phyloP scores from a whole-genome alignment of 2,329 filamentous ascomycete genomes.

The Botryosphaeria agaves region DNA sequence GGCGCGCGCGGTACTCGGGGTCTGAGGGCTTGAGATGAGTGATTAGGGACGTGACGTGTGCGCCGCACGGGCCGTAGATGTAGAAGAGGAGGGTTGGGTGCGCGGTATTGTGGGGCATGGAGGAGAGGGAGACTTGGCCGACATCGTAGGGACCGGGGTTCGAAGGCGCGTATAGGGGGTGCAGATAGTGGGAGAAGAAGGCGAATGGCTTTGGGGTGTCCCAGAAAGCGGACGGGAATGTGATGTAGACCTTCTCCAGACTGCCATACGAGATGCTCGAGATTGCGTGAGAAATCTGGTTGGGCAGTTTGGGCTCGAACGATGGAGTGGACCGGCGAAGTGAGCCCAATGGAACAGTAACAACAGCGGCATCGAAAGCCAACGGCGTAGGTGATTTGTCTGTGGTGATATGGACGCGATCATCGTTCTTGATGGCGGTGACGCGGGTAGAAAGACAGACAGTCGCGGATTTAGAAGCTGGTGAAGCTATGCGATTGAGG shows the following conservation, averaged over 20 bases:
- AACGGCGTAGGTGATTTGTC: slow-evolving; percentile 26
- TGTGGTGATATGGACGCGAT: no score
- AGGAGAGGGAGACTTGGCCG: slow-evolving; percentile 48
- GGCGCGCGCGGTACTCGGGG: slow-evolving; percentile 32
- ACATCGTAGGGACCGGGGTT: slow-evolving; percentile 2
- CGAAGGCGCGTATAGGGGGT: neutral
- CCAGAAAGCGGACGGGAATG: slow-evolving; percentile 67
- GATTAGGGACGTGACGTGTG: slow-evolving; percentile 28
- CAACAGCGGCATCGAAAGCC: slow-evolving; percentile 49
- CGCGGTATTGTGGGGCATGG: slow-evolving; percentile 37
- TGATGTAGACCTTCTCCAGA: slow-evolving; percentile 48
- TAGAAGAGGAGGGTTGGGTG: slow-evolving; percentile 83
- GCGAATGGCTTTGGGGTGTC: slow-evolving; percentile 11
- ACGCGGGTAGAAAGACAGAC: neutral
- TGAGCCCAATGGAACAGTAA: slow-evolving; percentile 53
- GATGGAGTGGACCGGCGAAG: slow-evolving; percentile 38
- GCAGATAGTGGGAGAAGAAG: neutral
- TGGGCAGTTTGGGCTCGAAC: slow-evolving; percentile 44
- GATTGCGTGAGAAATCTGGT: slow-evolving; percentile 41
- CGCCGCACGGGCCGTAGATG: slow-evolving; percentile 46
- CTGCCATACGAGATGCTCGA: slow-evolving; percentile 50
- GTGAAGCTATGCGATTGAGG: no score
- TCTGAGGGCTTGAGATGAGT: slow-evolving; percentile 16
- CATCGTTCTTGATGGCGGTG: slow-evolving; percentile 17
- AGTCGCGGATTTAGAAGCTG: no score